Evolutionary conservation across 2,329 filamentous ascomycete species (phyloP).

Genomic region (Pezicula rhizophila): DNA sequence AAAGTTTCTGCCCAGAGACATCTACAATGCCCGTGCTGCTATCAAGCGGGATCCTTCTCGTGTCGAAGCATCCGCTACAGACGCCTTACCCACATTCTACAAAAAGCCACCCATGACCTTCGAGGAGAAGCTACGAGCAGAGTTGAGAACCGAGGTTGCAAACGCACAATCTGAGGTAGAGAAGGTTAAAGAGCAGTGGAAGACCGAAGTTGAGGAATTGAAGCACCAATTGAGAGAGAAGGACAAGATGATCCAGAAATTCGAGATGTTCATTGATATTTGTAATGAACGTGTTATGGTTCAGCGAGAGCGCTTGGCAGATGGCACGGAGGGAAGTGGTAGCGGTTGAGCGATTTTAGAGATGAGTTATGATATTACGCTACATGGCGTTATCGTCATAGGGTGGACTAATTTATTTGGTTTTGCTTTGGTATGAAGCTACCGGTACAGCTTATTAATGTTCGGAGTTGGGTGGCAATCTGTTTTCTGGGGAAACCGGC

Average conservation of each 20-base stretch:
- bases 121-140: constrained; percentile 58
- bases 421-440: no score
- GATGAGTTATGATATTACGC: background rate
- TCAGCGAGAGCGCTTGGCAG: constrained; percentile 46
- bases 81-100: constrained; percentile 58
- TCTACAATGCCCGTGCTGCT: constrained; percentile 61
- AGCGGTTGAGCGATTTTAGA: constrained; percentile 8
- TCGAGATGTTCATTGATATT: constrained; percentile 66
- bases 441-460: no score
- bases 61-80: constrained; percentile 50
- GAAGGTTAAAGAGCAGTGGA: constrained; percentile 49
- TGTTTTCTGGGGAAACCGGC: no score
- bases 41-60: constrained; percentile 61
- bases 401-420: background rate
- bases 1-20: constrained; percentile 57
- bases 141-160: constrained; percentile 54
- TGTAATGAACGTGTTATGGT: constrained; percentile 63
- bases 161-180: constrained; percentile 51
- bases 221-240: constrained; percentile 57
- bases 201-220: constrained; percentile 52
- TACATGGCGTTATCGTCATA: background rate
- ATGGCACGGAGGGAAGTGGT: constrained; percentile 17
- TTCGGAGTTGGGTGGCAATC: no score
- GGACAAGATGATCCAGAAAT: constrained; percentile 55
- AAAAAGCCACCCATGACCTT: constrained; percentile 58